A percentile compares a stretch with the other conserved stretches of the same genome.
phyloP scores from a whole-genome alignment of 306 rosid genomes.

The Biancaea sappan region DNA sequence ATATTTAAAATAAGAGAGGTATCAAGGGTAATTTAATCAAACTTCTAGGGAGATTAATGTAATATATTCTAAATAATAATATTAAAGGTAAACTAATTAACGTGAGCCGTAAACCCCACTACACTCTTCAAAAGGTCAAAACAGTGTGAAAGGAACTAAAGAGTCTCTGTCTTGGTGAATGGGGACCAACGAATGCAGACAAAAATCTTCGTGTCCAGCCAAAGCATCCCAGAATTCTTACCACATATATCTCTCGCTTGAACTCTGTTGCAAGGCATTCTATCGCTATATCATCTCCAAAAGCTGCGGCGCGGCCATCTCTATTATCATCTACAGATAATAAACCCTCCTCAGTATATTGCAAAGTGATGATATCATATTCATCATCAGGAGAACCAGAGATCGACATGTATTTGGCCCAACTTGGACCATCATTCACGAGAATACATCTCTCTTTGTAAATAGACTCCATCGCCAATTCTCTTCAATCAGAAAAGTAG shows the following conservation, averaged over 20 bases:
- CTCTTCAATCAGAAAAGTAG: conserved; percentile 54
- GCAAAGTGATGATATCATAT: conserved; percentile 86
- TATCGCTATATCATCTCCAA: conserved; percentile 93
- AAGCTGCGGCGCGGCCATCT: conserved; percentile 91
- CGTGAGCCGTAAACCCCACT: neutral
- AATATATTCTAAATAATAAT: neutral
- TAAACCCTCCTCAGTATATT: conserved; percentile 87
- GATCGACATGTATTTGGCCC: conserved; percentile 94
- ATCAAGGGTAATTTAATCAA: no score
- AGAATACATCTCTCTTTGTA: conserved; percentile 86
- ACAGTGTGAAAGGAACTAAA: neutral
- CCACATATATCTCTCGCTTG: conserved; percentile 90
- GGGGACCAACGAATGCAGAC: neutral
- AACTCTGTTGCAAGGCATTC: conserved; percentile 97
- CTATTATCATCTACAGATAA: conserved; percentile 83
- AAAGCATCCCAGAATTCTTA: conserved; percentile 40
- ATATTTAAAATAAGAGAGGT: no score
- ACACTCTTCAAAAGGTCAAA: neutral
- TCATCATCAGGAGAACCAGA: conserved; percentile 81
- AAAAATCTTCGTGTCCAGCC: conserved; percentile 4
- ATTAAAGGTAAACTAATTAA: neutral
- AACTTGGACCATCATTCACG: conserved; percentile 75
- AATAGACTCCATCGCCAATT: conserved; percentile 87
- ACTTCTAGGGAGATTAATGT: no score
- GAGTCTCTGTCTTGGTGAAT: neutral